Evolutionary conservation across 2,329 filamentous ascomycete genomes (phyloP).

Genomic region (Moelleriella libera): DNA sequence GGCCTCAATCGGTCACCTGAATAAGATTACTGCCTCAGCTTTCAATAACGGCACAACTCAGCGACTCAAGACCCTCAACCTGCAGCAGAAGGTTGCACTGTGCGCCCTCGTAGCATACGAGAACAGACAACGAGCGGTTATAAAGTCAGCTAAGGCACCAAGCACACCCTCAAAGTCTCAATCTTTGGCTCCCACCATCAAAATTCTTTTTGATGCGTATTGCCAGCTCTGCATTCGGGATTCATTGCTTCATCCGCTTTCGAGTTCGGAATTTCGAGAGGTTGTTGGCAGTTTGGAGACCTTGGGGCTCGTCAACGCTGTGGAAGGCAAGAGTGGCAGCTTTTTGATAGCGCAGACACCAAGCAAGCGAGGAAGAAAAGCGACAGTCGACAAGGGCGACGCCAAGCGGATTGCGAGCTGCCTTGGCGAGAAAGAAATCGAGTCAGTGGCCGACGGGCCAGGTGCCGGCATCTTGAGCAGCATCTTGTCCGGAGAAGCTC

Average conservation of each 20-base stretch:
- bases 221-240: constrained; percentile 70
- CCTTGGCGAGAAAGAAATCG: constrained; percentile 67
- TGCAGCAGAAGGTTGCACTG: constrained; percentile 91
- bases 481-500: constrained; percentile 46
- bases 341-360: constrained; percentile 53
- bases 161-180: constrained; percentile 47
- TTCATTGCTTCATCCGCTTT: constrained; percentile 78
- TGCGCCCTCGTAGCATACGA: constrained; percentile 84
- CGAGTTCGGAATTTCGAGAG: constrained; percentile 85
- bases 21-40: constrained; percentile 75
- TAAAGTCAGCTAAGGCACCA: constrained; percentile 25
- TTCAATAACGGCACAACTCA: constrained; percentile 84
- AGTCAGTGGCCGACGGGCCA: constrained; percentile 50
- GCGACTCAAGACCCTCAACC: constrained; percentile 72
- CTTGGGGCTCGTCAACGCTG: constrained; percentile 61
- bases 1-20: constrained; percentile 80
- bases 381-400: constrained; percentile 42
- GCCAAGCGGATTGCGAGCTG: constrained; percentile 69
- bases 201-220: constrained; percentile 74
- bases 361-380: constrained; percentile 50
- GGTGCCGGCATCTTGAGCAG: constrained; percentile 47
- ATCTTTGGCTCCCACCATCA: constrained; percentile 61
- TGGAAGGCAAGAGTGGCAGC: constrained; percentile 55
- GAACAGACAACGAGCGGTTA: constrained; percentile 45
- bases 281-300: constrained; percentile 84